phyloP scores from a whole-genome alignment of 2,329 filamentous ascomycete genomes.

The Claviceps purpurea region DNA sequence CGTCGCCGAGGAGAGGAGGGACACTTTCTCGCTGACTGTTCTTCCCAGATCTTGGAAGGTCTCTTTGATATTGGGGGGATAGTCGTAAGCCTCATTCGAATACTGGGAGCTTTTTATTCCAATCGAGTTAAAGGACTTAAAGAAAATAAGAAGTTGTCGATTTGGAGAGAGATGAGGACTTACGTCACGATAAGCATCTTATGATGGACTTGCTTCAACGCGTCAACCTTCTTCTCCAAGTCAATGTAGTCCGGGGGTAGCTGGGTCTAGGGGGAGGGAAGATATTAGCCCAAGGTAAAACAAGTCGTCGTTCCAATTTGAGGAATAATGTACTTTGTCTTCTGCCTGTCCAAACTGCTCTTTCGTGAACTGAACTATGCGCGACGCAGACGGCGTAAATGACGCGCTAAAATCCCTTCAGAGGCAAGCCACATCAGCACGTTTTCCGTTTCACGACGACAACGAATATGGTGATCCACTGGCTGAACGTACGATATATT shows the following conservation, averaged over 20 bases:
- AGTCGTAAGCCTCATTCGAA: conserved; percentile 78
- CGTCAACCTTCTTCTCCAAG: conserved; percentile 96
- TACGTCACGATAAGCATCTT: conserved; percentile 95
- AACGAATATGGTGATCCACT: background rate
- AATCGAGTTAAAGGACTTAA: background rate
- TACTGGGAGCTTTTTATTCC: conserved; percentile 62
- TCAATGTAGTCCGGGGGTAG: conserved; percentile 96
- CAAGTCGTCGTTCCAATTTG: background rate
- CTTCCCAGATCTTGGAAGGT: conserved; percentile 93
- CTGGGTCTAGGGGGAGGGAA: conserved; percentile 53
- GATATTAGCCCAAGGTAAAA: conserved; percentile 6
- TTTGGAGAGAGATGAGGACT: conserved; percentile 24
- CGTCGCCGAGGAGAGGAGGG: conserved; percentile 73
- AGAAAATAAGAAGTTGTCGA: background rate
- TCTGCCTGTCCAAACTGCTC: conserved; percentile 92
- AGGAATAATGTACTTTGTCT: conserved; percentile 54
- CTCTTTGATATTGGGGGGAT: conserved; percentile 95
- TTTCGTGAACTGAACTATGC: conserved; percentile 95
- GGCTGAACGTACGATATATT: conserved; percentile 34
- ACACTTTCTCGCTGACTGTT: conserved; percentile 90
- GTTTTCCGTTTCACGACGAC: background rate
- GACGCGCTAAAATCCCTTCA: conserved; percentile 53
- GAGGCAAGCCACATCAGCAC: conserved; percentile 11
- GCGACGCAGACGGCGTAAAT: conserved; percentile 83
- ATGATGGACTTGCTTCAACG: conserved; percentile 90